These are phyloP conservation scores for Cystobasidium slooffiae DNA, from an alignment of 1,284 basidiomycete species.

Conservation along the genomic window DNA sequence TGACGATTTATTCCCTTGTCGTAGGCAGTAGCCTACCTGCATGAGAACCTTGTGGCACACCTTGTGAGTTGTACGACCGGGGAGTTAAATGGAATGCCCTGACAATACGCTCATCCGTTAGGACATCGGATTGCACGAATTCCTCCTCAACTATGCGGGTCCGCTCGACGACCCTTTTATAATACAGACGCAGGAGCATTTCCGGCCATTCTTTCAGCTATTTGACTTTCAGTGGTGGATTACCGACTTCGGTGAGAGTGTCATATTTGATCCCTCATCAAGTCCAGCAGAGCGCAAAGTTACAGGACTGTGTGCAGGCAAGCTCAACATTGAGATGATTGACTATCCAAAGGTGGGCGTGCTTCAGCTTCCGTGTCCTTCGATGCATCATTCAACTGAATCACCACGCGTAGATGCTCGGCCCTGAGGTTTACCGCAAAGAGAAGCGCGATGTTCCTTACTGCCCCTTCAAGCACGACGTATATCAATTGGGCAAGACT, in stretches of 20 bases:
- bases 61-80: no score
- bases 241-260: slow-evolving; percentile 1
- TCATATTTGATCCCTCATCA: not conserved
- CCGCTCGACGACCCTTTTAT: not conserved
- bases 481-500: not conserved
- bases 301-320: not conserved
- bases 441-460: no score
- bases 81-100: no score
- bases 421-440: not conserved
- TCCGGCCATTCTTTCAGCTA: not conserved
- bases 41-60: not conserved
- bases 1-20: not conserved
- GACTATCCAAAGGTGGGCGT: not conserved
- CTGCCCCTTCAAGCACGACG: not conserved
- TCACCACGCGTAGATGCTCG: not conserved
- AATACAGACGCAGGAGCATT: not conserved
- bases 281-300: not conserved
- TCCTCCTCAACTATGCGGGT: not conserved
- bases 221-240: not conserved
- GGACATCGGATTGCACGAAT: slow-evolving; percentile 1
- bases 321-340: not conserved
- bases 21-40: not conserved
- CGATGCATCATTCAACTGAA: no score
- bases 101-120: not conserved
- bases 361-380: not conserved